phyloP scores from a whole-genome alignment of 257 asterid genomes.

The Solanum pennellii region DNA sequence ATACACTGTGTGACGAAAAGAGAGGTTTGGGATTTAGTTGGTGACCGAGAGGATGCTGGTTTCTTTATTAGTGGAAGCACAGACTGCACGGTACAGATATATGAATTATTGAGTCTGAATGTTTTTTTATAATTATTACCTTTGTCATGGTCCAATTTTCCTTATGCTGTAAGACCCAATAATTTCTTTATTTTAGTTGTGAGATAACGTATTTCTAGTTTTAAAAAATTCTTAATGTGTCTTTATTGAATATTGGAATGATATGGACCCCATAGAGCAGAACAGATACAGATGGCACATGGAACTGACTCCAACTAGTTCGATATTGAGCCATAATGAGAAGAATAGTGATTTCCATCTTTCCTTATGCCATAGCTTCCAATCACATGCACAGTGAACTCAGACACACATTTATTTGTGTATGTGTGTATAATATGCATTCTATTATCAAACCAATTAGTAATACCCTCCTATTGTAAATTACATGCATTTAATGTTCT shows the following conservation, averaged over 20 bases:
- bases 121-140: not conserved
- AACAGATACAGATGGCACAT: not conserved
- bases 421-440: not conserved
- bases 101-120: not conserved
- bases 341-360: not conserved
- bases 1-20: conserved; percentile 88
- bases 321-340: not conserved
- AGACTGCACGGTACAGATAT: conserved; percentile 63
- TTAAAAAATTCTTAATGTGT: not conserved
- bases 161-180: not conserved
- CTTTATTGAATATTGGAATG: not conserved
- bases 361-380: not conserved
- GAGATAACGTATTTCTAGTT: not conserved
- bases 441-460: not conserved
- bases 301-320: not conserved
- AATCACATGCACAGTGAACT: not conserved
- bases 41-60: conserved; percentile 96
- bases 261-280: not conserved
- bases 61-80: conserved; percentile 95
- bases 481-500: not conserved
- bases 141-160: not conserved
- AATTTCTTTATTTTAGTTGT: not conserved
- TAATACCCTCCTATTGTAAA: not conserved
- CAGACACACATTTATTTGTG: not conserved
- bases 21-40: conserved; percentile 94